Evolutionary conservation across 2,329 filamentous ascomycete species (phyloP).

Genomic region (Fusarium albosuccineum): DNA sequence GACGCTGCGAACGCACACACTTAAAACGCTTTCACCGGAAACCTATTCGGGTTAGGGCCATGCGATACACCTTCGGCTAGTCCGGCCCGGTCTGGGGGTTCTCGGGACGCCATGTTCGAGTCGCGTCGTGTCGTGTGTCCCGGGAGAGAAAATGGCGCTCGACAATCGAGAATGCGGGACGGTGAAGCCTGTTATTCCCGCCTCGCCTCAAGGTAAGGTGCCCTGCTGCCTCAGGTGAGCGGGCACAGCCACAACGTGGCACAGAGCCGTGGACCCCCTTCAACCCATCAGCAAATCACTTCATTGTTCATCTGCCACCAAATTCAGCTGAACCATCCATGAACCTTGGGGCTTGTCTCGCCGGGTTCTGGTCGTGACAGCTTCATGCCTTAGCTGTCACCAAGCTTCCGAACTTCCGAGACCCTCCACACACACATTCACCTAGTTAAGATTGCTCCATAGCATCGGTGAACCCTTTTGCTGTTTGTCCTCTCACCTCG

Average conservation of each 20-base stretch:
- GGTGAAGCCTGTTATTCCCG: constrained; percentile 34
- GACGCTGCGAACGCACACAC: constrained; percentile 22
- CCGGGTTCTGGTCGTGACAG: constrained; percentile 31
- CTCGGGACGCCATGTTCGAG: neutral
- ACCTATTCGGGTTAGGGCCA: constrained; percentile 33
- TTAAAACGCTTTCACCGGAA: constrained; percentile 34
- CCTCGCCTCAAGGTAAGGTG: neutral
- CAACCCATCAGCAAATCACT: constrained; percentile 34
- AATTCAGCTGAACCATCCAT: constrained; percentile 34
- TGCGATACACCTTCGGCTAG: constrained; percentile 41
- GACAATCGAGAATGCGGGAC: constrained; percentile 7
- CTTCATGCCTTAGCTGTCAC: constrained; percentile 29
- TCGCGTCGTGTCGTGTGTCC: constrained; percentile 1
- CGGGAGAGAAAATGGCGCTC: constrained; percentile 7
- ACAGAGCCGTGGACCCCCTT: constrained; percentile 30
- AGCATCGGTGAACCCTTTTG: neutral
- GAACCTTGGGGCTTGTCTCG: constrained; percentile 23
- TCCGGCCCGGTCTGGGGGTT: constrained; percentile 31
- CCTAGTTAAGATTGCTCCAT: constrained; percentile 1
- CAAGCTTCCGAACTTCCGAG: constrained; percentile 29
- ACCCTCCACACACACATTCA: constrained; percentile 6
- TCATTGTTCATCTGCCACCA: constrained; percentile 19
- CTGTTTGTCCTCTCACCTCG: neutral
- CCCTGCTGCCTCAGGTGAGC: constrained; percentile 5
- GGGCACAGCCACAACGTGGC: constrained; percentile 40